These are phyloP conservation scores for Xylaria palmicola DNA, from an alignment of 495 filamentous ascomycete species.

Conservation along the genomic window DNA sequence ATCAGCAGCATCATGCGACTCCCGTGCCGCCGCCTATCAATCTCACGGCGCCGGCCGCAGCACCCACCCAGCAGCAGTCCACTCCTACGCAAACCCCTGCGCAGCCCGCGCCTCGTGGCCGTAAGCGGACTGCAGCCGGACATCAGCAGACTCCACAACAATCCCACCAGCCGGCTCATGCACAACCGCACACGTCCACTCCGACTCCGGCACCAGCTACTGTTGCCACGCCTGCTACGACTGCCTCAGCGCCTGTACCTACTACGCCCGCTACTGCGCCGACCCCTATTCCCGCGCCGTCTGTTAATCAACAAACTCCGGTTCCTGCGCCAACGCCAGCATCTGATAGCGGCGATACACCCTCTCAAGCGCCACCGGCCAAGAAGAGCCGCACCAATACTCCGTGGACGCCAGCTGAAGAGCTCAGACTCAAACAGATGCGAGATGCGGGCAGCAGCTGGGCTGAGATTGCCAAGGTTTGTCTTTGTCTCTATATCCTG, in stretches of 20 bases:
- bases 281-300: conserved; percentile 27
- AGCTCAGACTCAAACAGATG: conserved; percentile 89
- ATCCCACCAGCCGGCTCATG: conserved; percentile 12
- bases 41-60: conserved; percentile 31
- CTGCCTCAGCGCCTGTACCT: conserved; percentile 22
- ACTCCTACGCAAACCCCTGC: conserved; percentile 42
- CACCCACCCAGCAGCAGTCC: conserved; percentile 38
- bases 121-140: conserved; percentile 24
- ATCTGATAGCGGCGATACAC: conserved; percentile 30
- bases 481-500: neutral
- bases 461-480: conserved; percentile 96
- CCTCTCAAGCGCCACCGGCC: conserved; percentile 55
- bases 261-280: conserved; percentile 27
- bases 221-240: conserved; percentile 20
- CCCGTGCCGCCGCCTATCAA: conserved; percentile 41
- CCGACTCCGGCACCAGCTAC: conserved; percentile 22
- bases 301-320: conserved; percentile 34
- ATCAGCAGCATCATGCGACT: conserved; percentile 38
- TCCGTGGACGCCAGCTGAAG: conserved; percentile 93
- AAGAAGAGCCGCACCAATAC: conserved; percentile 97
- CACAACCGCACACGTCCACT: conserved; percentile 25
- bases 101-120: conserved; percentile 23
- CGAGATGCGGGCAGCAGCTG: conserved; percentile 89
- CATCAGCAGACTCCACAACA: conserved; percentile 15
- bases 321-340: conserved; percentile 32